Base-by-base conservation (phyloP, 2,329 filamentous ascomycete genomes). In the Pseudodiploospora longispora region DNA sequence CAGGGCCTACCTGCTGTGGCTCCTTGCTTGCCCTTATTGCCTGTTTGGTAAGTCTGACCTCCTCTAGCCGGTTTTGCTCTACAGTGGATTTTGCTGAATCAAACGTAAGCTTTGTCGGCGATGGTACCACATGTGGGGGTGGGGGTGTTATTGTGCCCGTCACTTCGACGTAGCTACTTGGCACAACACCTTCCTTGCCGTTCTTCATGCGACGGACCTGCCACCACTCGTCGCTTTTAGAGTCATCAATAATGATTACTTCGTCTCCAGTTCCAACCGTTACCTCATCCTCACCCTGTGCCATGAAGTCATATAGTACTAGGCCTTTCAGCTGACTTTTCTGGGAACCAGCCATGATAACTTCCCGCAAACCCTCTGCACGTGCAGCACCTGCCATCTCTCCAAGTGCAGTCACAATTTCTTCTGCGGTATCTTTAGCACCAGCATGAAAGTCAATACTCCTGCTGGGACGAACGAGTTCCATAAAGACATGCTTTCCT, bases 221-320 rank as follows among this genome's bases (percentile, higher is more conserved):
- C 91, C 93, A 97, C 93, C 93, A 98, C 61, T 98, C 93, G 47
- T 96, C 89, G 50, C 90, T 96, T 66, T 90, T 93, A 31, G 74
- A 80, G 58, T 96, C 89, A 59, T 98, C 91, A 44, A 97, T 64
- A 43, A 98, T 72, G 36, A 95, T 70, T 35, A 98, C 91, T 59
- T 98, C 91, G 59, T 98, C 93, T 35, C 85, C 93, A 27, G 85
- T 77, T 28, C 79, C 82, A 38, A 98, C 93, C 0, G 88, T 95
- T 39, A 98, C 91, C 65, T 98, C 93, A 56, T 98, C 93, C 6
- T 95, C 87, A 32, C 90, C 90, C 62, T 97, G 91, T 0, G 93
- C 93, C 80, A 88, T 86, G 62, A 98, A 98, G 59, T 97, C 91
- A 61, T 96, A 97, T 32, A 96, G 71, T 55, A 98, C 80, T 47